These are phyloP conservation scores for Colletotrichum simmondsii DNA, from an alignment of 2,329 filamentous ascomycete genomes.

Conservation along the genomic window DNA sequence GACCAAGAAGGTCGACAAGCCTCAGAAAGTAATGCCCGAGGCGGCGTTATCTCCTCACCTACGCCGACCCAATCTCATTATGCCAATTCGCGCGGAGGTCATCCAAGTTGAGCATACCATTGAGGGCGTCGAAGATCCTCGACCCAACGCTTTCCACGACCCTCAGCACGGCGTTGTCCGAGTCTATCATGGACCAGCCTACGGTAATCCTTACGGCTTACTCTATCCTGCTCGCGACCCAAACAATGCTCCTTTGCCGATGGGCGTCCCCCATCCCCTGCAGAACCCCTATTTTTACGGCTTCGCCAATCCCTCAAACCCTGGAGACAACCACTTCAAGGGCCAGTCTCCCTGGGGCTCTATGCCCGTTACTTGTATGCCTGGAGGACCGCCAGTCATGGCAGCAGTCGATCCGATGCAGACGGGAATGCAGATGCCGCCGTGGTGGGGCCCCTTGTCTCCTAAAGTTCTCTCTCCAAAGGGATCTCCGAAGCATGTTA, in stretches of 20 bases:
- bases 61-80: constrained; percentile 56
- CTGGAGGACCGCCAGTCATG: constrained; percentile 20
- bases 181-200: constrained; percentile 67
- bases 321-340: constrained; percentile 22
- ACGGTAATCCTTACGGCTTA: constrained; percentile 60
- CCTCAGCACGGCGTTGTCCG: constrained; percentile 61
- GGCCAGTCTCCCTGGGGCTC: constrained; percentile 30
- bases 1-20: constrained; percentile 27
- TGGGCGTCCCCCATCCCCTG: constrained; percentile 55
- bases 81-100: constrained; percentile 59
- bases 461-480: constrained; percentile 4
- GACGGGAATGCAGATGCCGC: constrained; percentile 9
- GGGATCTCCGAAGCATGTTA: constrained; percentile 14
- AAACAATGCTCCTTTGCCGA: constrained; percentile 45
- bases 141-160: constrained; percentile 70
- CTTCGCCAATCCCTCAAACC: constrained; percentile 42
- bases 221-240: constrained; percentile 57
- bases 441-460: constrained; percentile 13
- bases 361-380: constrained; percentile 7
- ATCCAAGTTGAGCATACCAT: constrained; percentile 67
- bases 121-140: constrained; percentile 62
- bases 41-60: constrained; percentile 42
- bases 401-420: constrained; percentile 17
- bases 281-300: constrained; percentile 56
- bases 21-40: constrained; percentile 38